Base-by-base conservation (phyloP, 768 basidiomycete genomes). In the Mycena capillaripes region DNA sequence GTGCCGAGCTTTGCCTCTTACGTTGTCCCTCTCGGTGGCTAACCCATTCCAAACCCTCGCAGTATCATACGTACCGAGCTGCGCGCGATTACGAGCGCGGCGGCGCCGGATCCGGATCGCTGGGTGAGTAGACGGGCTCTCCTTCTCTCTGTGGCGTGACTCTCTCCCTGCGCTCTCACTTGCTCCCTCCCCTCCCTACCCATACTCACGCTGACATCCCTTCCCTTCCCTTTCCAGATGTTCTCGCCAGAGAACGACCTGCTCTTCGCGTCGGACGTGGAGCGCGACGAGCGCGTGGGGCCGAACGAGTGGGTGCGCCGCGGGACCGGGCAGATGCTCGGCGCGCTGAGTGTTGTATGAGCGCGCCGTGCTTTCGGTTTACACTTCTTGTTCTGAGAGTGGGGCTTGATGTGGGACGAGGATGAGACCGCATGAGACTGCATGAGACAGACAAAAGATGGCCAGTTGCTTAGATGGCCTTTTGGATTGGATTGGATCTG, bases 11-110 rank as follows among this genome's bases (percentile, higher is more conserved):
- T n/a, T n/a, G n/a, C n/a, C n/a, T n/a, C n/a, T n/a, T n/a, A n/a
- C n/a, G n/a, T n/a, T n/a, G n/a, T n/a, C n/a, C n/a, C n/a, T n/a
- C n/a, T n/a, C n/a, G n/a, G n/a, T n/a, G n/a, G n/a, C n/a, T n/a
- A n/a, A n/a, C n/a, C n/a, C n/a, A n/a, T n/a, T n/a, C n/a, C n/a
- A n/a, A n/a, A n/a, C n/a, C n/a, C n/a, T n/a, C n/a, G n/a, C 62
- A 89, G 88, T 76, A 91, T 93, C 78, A 92, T 93, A 74, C 87
- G 91, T 57, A 88, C 88, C 73, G 92, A 93, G 78, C 83, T 93
- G 52, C 86, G 83, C 32, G 92, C 91, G 5, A 86, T 93, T 70
- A 91, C 91, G 16, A 88, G 90, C 29, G 84, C 87, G 23, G 85
- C 89, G 4, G 82, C 89, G 25, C 91, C 91, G n/a, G 86, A 91